These are phyloP conservation scores for Clitoria ternatea DNA, from an alignment of 306 rosid genomes.

Conservation along the genomic window DNA sequence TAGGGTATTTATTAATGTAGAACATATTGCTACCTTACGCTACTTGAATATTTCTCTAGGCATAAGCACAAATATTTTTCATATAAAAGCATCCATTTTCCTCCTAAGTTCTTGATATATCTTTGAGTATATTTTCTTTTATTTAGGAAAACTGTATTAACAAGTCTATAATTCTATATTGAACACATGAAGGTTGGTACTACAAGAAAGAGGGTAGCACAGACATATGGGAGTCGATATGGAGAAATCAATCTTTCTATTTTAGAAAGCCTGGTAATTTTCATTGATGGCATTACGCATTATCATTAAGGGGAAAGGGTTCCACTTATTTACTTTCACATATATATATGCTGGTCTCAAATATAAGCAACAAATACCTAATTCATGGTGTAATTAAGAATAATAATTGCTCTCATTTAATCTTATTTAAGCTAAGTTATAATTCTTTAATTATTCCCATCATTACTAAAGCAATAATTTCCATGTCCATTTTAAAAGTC, in stretches of 20 bases:
- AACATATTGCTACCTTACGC: not conserved
- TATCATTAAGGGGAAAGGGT: not conserved
- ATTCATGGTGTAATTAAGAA: too few species aligned
- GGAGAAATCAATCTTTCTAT: constrained; percentile 79
- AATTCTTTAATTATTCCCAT: too few species aligned
- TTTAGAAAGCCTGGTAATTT: constrained; percentile 81
- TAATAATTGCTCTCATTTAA: too few species aligned
- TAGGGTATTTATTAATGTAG: not conserved
- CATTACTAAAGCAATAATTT: too few species aligned
- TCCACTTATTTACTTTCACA: constrained; percentile 11
- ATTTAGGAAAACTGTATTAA: constrained; percentile 23
- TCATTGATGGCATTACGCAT: constrained; percentile 11
- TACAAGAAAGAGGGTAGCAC: constrained; percentile 73
- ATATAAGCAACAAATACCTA: too few species aligned
- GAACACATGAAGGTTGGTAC: constrained; percentile 71
- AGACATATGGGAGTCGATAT: constrained; percentile 77
- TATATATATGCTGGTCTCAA: too few species aligned
- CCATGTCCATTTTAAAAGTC: too few species aligned
- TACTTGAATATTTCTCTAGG: constrained; percentile 2
- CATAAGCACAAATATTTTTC: constrained; percentile 10
- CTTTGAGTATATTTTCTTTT: constrained; percentile 2
- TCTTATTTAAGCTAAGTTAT: too few species aligned
- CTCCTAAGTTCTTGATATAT: not conserved
- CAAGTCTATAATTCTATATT: constrained; percentile 29
- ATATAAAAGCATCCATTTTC: not conserved